Evolutionary conservation across 352 stramenopile genomes (phyloP), one percentile per base, ranked within the genome.

Genomic region (Plasmopara muralis): DNA sequence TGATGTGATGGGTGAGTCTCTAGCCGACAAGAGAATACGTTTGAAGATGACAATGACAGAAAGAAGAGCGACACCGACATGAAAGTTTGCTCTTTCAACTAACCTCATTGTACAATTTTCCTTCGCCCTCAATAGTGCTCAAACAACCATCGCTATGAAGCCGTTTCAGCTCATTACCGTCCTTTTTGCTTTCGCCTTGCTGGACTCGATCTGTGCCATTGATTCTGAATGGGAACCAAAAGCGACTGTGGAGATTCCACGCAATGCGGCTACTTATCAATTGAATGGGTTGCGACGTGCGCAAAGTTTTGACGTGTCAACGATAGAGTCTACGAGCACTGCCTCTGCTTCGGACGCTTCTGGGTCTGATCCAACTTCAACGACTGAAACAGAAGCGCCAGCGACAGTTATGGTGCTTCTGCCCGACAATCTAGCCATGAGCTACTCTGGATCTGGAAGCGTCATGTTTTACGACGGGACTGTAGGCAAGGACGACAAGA

Each of bases 331-430:
- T 2, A 43, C 14, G 18, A 48, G 50, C 45, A 60, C 53, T 2
- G 47, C 39, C 41, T 55, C 51, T 57, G 30, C 39, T 5, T 47
- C 20, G 14, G 20, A 41, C 30, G 40, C 56, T 12, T 55, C 53
- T 20, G 45, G 40, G 15, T 58, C 63, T 59, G 41, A 51, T 64
- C 34, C 47, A 15, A 50, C 31, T 20, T 52, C 54, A 5, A 53
- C 64, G 5, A 58, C 55, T 38, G 53, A 64, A 47, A 57, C 66
- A n/a, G 66, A 73, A 45, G 35, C 43, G 9, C 68, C 70, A 13
- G 60, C 66, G n/a, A 79, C 72, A 30, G 76, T 83, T 51, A 83
- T 83, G 72, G 69, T 83, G 35, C 49, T 83, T 7, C 47, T 83
- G 41, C 72, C 69, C 3, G 72, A 77, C 37, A 76, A 72, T 33